Conservation (phyloP, 805 yeast species). For the Saturnispora quitensis region DNA sequence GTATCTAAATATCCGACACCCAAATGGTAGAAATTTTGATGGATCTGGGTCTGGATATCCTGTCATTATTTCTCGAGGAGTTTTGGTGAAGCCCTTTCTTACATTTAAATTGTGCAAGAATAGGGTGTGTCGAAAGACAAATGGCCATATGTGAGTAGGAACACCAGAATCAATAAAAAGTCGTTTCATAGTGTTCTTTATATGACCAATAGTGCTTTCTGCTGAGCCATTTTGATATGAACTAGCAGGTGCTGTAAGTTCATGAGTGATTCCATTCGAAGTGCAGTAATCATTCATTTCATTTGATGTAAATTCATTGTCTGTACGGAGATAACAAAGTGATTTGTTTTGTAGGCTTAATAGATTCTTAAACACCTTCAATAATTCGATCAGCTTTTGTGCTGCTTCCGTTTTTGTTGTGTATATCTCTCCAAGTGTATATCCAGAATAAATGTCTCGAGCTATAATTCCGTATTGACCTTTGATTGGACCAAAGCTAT, state of each 20-base stretch:
- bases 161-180: neutral
- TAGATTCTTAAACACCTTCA: neutral
- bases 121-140: too few species aligned
- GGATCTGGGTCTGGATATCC: too few species aligned
- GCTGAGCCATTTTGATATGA: slow-evolving; percentile 4
- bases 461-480: neutral
- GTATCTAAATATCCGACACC: too few species aligned
- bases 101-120: too few species aligned
- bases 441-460: neutral
- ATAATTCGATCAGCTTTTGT: neutral
- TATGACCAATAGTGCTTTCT: neutral
- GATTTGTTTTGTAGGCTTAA: neutral
- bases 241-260: neutral
- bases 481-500: neutral
- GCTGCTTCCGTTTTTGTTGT: neutral
- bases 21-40: too few species aligned
- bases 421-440: neutral
- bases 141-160: too few species aligned
- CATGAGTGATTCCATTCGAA: neutral
- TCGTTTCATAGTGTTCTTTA: too few species aligned
- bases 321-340: neutral
- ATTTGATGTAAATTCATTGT: neutral
- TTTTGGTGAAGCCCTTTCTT: too few species aligned
- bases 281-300: neutral
- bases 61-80: too few species aligned